A percentile compares a stretch with the other conserved stretches of the same genome.
phyloP scores from a whole-genome alignment of 2,329 filamentous ascomycete genomes.

The Colletotrichum musicola region DNA sequence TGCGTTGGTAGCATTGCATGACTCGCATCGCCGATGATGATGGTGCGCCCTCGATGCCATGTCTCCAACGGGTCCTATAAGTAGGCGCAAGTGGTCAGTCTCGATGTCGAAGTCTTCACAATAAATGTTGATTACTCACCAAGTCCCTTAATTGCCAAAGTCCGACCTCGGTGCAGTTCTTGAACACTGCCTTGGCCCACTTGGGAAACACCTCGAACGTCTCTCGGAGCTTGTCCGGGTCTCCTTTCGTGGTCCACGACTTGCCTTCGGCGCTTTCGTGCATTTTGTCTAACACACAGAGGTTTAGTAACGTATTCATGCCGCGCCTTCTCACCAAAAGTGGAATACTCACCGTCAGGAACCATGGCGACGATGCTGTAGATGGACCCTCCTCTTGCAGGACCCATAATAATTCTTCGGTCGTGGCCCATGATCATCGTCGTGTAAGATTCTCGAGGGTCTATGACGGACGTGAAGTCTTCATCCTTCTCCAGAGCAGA shows the following conservation, averaged over 20 bases:
- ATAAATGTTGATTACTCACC: neutral
- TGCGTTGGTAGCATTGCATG: conserved; percentile 53
- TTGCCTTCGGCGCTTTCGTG: conserved; percentile 51
- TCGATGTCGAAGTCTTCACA: neutral
- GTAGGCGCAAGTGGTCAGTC: neutral
- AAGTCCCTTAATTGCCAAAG: conserved; percentile 61
- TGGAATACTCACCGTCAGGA: conserved; percentile 47
- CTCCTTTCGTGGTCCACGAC: conserved; percentile 55
- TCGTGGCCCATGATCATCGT: conserved; percentile 60
- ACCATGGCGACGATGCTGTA: conserved; percentile 60
- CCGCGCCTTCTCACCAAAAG: no score
- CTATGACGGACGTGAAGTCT: conserved; percentile 43
- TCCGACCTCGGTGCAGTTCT: conserved; percentile 48
- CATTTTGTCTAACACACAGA: conserved; percentile 46
- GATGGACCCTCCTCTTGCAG: conserved; percentile 53
- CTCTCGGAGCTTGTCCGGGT: conserved; percentile 51
- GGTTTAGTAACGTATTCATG: neutral
- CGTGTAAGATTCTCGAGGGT: conserved; percentile 54
- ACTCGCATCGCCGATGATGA: conserved; percentile 43
- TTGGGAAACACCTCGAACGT: conserved; percentile 55
- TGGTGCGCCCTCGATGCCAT: conserved; percentile 45
- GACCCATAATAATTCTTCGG: conserved; percentile 59
- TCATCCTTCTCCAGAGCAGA: conserved; percentile 32
- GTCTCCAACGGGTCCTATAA: conserved; percentile 50
- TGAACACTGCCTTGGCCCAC: conserved; percentile 53